These are phyloP conservation scores for Myriosclerotinia scirpicola DNA, from an alignment of 2,329 filamentous ascomycete genomes.

Conservation along the genomic window DNA sequence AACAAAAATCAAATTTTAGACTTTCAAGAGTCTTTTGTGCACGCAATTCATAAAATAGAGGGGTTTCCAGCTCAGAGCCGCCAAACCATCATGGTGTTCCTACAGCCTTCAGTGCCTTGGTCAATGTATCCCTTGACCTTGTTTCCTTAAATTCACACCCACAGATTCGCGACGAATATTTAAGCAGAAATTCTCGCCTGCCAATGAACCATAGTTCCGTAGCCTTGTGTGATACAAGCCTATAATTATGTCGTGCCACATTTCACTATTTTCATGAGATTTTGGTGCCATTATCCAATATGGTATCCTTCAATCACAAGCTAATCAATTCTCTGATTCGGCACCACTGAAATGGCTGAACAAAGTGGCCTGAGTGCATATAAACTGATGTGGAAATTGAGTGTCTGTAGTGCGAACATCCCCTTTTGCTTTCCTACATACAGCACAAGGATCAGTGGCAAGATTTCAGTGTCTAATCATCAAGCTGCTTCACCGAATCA, in stretches of 20 bases:
- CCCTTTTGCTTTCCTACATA: not conserved
- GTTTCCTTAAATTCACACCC: not conserved
- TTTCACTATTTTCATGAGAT: not conserved
- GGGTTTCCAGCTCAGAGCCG: not conserved
- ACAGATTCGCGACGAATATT: not conserved
- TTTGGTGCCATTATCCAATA: not conserved
- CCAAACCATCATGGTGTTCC: not conserved
- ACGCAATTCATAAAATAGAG: not conserved
- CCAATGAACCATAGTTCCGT: not conserved
- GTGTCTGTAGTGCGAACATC: not conserved
- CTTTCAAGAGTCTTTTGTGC: not conserved
- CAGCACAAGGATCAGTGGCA: not conserved
- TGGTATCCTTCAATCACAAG: not conserved
- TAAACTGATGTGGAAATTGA: not conserved
- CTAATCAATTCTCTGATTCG: not conserved
- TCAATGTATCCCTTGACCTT: not conserved
- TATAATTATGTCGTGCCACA: constrained; percentile 3
- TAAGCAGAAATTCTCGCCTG: not conserved
- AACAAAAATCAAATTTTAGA: not conserved
- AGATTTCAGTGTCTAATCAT: not conserved
- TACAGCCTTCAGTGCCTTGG: not conserved
- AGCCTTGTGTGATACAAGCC: constrained; percentile 1
- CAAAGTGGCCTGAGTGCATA: not conserved
- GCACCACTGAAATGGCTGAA: not conserved
- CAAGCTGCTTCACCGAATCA: not conserved